phyloP scores from a whole-genome alignment of 257 asterid species.

The Primulina eburnea region DNA sequence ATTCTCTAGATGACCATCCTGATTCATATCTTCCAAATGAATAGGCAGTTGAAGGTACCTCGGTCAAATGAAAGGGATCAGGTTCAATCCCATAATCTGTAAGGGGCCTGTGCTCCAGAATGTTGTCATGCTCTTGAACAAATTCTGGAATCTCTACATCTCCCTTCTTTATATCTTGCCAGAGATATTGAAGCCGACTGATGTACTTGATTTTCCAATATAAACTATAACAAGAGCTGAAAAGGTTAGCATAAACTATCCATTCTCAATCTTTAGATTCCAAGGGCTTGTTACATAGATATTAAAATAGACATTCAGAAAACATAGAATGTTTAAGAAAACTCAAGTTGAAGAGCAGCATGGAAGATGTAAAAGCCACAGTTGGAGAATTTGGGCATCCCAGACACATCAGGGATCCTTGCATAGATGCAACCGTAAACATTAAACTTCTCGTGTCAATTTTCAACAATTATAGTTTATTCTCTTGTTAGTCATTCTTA shows the following conservation, averaged over 20 bases:
- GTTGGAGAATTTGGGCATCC: not conserved
- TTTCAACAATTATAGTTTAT: too few species aligned
- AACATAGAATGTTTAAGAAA: not conserved
- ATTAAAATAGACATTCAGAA: not conserved
- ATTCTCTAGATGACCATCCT: constrained; percentile 66
- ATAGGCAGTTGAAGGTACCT: constrained; percentile 52
- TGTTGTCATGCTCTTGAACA: constrained; percentile 67
- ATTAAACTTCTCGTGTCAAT: too few species aligned
- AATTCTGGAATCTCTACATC: constrained; percentile 80
- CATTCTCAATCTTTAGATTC: not conserved
- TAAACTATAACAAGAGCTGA: constrained; percentile 38
- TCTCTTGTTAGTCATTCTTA: too few species aligned
- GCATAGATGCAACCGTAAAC: not conserved
- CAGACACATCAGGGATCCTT: not conserved
- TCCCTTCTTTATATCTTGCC: constrained; percentile 87
- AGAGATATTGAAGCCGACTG: constrained; percentile 88
- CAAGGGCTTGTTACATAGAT: not conserved
- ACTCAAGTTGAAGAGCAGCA: not conserved
- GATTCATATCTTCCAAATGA: constrained; percentile 59
- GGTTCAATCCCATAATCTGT: constrained; percentile 97
- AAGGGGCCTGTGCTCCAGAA: constrained; percentile 81
- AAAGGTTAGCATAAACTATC: not conserved
- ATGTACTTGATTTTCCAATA: constrained; percentile 91
- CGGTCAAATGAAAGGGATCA: constrained; percentile 62
- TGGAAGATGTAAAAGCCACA: not conserved